These are phyloP conservation scores for Podaxis sp. DNA, from an alignment of 768 basidiomycete species.

Conservation along the genomic window DNA sequence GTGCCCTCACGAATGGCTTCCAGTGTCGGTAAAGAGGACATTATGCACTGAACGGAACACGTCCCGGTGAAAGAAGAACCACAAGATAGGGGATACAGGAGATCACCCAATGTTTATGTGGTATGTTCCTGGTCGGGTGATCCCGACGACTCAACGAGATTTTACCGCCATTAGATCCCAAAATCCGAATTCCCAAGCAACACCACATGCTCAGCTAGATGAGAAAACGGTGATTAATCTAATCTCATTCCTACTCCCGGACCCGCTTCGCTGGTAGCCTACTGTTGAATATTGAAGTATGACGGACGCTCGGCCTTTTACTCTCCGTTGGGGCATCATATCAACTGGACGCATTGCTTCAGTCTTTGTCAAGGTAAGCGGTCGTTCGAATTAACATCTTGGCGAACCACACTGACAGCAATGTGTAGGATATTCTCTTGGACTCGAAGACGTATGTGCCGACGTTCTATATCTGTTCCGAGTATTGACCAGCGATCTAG, in stretches of 20 bases:
- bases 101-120: not conserved
- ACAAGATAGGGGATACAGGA: slow-evolving; percentile 7
- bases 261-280: no score
- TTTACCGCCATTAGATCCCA: slow-evolving; percentile 9
- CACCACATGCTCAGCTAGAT: not conserved
- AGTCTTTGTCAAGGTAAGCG: slow-evolving; percentile 61
- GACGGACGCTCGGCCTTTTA: slow-evolving; percentile 35
- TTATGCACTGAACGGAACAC: slow-evolving; percentile 8
- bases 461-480: not conserved
- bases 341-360: slow-evolving; percentile 76
- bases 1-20: slow-evolving; percentile 29
- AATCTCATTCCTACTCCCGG: slow-evolving; percentile 1
- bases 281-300: slow-evolving; percentile 21
- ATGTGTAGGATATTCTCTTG: slow-evolving; percentile 66
- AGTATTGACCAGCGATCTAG: slow-evolving; percentile 30
- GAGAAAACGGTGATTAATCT: slow-evolving; percentile 2
- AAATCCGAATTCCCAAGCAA: not conserved
- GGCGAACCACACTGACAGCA: not conserved
- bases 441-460: slow-evolving; percentile 64
- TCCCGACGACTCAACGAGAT: slow-evolving; percentile 18
- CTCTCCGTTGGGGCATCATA: slow-evolving; percentile 83
- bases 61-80: not conserved
- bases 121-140: not conserved
- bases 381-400: not conserved
- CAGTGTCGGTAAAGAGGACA: slow-evolving; percentile 35